Percentiles rank a stretch among this genome's conserved stretches.
These are phyloP conservation scores for Plasmodium gallinaceum DNA, from an alignment of 169 alveolate genomes.

Conservation along the genomic window DNA sequence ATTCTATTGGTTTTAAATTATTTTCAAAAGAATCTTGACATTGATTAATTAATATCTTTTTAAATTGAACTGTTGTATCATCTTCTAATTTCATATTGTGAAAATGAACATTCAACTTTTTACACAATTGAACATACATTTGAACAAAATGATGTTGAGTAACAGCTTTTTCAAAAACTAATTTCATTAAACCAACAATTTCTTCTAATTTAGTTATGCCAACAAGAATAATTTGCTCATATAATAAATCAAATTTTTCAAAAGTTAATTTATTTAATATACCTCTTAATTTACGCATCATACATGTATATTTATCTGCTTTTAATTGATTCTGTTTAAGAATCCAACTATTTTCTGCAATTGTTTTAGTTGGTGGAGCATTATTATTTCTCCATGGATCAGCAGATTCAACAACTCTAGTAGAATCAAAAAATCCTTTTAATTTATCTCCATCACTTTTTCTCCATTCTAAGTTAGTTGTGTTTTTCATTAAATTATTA, in stretches of 20 bases:
- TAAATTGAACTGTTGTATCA: constrained; percentile 60
- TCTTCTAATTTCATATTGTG: constrained; percentile 78
- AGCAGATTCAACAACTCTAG: constrained; percentile 52
- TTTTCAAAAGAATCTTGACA: constrained; percentile 89
- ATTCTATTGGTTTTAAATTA: constrained; percentile 87
- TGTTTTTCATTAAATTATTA: constrained; percentile 4
- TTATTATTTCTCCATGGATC: constrained; percentile 79
- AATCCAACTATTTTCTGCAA: constrained; percentile 84
- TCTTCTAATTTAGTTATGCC: constrained; percentile 84
- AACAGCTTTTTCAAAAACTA: constrained; percentile 88
- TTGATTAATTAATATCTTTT: constrained; percentile 85
- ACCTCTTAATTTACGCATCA: constrained; percentile 85
- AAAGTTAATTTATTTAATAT: constrained; percentile 83
- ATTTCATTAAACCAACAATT: constrained; percentile 80
- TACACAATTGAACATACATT: constrained; percentile 90
- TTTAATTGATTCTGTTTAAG: constrained; percentile 81
- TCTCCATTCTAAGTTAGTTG: constrained; percentile 44
- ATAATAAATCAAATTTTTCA: constrained; percentile 85
- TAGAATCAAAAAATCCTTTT: constrained; percentile 72
- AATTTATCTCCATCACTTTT: constrained; percentile 65
- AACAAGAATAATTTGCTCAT: constrained; percentile 80
- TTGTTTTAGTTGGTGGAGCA: background rate
- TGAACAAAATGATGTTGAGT: constrained; percentile 91
- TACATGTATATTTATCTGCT: constrained; percentile 79
- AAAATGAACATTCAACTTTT: constrained; percentile 84